These are phyloP conservation scores for Hanseniaspora singularis DNA, from an alignment of 805 yeast species.

Conservation along the genomic window DNA sequence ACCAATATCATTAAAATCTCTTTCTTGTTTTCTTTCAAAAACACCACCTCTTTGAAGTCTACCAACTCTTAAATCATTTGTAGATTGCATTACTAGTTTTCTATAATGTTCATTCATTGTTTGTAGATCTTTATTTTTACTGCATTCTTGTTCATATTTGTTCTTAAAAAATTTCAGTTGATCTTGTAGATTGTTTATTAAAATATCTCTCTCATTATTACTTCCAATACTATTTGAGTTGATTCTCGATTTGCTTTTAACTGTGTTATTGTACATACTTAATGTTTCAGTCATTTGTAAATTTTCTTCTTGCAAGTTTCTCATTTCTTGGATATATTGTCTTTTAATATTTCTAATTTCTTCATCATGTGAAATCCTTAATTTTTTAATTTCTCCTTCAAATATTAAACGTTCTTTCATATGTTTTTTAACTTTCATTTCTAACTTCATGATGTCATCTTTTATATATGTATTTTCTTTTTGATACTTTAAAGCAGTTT, in stretches of 20 bases:
- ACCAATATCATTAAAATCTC: background rate
- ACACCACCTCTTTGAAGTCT: constrained; percentile 20
- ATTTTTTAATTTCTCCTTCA: constrained; percentile 10
- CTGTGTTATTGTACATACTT: constrained; percentile 15
- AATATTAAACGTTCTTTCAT: background rate
- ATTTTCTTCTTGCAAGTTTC: constrained; percentile 24
- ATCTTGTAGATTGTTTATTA: constrained; percentile 5
- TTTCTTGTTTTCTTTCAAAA: background rate
- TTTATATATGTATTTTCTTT: constrained; percentile 21
- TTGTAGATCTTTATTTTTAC: constrained; percentile 26
- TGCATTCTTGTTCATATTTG: constrained; percentile 26
- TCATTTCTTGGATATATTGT: constrained; percentile 21
- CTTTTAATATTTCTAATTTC: constrained; percentile 22
- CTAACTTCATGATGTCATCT: constrained; percentile 14
- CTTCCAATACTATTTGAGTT: constrained; percentile 6
- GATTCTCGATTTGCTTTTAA: constrained; percentile 12
- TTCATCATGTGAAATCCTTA: constrained; percentile 14
- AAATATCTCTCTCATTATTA: constrained; percentile 24
- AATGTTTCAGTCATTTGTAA: constrained; percentile 18
- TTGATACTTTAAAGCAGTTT: constrained; percentile 24
- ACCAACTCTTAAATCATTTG: constrained; percentile 25
- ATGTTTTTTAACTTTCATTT: background rate
- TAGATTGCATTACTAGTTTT: constrained; percentile 25
- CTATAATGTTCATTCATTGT: constrained; percentile 27
- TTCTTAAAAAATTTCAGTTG: constrained; percentile 22